Base-by-base conservation (phyloP, 345 rosid genomes). In the Ceriops decandra region DNA sequence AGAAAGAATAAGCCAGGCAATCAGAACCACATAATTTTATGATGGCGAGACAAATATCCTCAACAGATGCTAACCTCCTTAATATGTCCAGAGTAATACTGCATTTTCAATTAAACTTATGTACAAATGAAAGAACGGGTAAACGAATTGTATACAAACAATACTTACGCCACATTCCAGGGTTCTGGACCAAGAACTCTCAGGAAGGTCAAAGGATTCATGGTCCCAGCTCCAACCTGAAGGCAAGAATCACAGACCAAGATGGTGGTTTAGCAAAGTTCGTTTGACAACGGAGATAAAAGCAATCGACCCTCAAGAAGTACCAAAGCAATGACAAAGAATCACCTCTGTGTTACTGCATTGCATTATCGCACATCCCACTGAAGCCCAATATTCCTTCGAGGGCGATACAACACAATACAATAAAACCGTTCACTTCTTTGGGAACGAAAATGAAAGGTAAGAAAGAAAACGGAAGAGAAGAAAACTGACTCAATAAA, bases 171-270 rank as follows among this genome's bases (percentile, higher is more conserved):
- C 32, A 93, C 97, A 68, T 93, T 89, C 98, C 97, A 93, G 0
- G 98, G 98, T 60, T 93, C 98, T 47, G 97, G 97, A 46, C 98
- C 97, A 70, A 93, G 98, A 80, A 91, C 97, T 59, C 98, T 86
- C 67, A 93, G 76, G 79, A 82, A 93, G 17, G 98, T 93, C 26
- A 86, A 75, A 64, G 98, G 98, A 87, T 93, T 93, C 97, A 93
- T 93, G 31, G 98, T 93, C 52, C 98, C 98, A 2, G 98, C 98
- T 78, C 98, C 98, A 57, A 91, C 98, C 97, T 89, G 52, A 63
- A 63, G 42, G 54, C 78, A 72, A 30, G 46, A 22, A 49, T 33
- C 7, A 60, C 47, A 19, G 3, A 31, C 53, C 15, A n/a, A 17
- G 7, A 4, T 2, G n/a, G 22, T 5, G 35, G 33, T 17, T 10